These are phyloP conservation scores for Phellopilus nigrolimitatus DNA, from an alignment of 1,284 basidiomycete genomes.

Conservation along the genomic window DNA sequence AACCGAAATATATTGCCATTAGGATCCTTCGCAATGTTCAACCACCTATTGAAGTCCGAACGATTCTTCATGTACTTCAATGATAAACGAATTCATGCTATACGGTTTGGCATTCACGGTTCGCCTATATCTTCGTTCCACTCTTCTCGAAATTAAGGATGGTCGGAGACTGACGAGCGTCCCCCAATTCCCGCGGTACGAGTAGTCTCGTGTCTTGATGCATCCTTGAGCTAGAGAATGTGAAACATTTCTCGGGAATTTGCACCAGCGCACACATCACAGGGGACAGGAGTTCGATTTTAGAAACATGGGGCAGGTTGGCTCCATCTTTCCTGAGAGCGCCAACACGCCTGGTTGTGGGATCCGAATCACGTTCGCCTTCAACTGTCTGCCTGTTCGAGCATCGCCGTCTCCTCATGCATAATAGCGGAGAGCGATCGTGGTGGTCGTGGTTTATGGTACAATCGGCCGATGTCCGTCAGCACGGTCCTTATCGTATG, in stretches of 20 bases:
- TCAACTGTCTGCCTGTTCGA: constrained; percentile 48
- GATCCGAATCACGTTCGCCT: constrained; percentile 38
- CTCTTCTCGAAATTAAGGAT: constrained; percentile 31
- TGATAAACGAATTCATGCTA: no score
- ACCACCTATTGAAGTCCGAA: no score
- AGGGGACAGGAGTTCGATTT: constrained; percentile 30
- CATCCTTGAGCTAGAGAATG: constrained; percentile 41
- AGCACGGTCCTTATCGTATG: no score
- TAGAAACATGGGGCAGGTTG: not conserved
- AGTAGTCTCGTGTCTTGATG: no score
- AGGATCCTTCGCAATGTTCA: no score
- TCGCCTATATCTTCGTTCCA: constrained; percentile 60
- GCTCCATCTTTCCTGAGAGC: constrained; percentile 39
- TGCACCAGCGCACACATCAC: constrained; percentile 59
- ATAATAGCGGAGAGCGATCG: constrained; percentile 38
- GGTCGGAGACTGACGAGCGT: constrained; percentile 35
- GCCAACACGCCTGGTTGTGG: constrained; percentile 20
- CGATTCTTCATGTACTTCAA: no score
- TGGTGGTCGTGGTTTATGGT: not conserved
- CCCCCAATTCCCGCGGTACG: no score
- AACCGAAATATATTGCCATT: no score
- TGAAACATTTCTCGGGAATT: constrained; percentile 23
- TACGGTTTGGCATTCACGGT: no score
- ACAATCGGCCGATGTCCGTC: no score
- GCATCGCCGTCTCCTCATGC: constrained; percentile 51